A percentile compares a stretch with the other conserved stretches of the same genome.
Evolutionary conservation across 2,329 filamentous ascomycete genomes (phyloP).

Genomic region (Fusarium pseudoanthophilum): DNA sequence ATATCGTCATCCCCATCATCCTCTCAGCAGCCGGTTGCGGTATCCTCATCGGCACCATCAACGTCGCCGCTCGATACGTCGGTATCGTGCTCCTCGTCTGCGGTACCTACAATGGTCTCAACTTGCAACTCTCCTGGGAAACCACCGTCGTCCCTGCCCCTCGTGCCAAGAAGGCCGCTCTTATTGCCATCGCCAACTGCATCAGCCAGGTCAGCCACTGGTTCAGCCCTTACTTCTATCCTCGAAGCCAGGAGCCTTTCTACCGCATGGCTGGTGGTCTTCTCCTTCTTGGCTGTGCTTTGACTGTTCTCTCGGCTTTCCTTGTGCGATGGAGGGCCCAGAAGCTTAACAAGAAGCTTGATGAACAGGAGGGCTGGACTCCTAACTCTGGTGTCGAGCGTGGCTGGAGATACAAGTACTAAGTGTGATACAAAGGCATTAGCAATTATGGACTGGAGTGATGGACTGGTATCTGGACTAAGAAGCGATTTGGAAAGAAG

Average conservation of each 20-base stretch:
- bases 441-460: not conserved
- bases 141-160: conserved; percentile 54
- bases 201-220: conserved; percentile 54
- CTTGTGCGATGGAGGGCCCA: conserved; percentile 6
- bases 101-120: conserved; percentile 55
- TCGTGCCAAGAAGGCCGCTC: conserved; percentile 54
- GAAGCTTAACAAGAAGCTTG: conserved; percentile 24
- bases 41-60: conserved; percentile 55
- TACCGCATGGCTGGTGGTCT: conserved; percentile 46
- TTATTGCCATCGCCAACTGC: conserved; percentile 57
- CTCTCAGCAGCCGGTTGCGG: conserved; percentile 53
- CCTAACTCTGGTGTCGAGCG: conserved; percentile 25
- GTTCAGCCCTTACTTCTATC: conserved; percentile 55
- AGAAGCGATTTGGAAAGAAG: not conserved
- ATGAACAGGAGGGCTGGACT: conserved; percentile 26
- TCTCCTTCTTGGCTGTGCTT: conserved; percentile 5
- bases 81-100: conserved; percentile 53
- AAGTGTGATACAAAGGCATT: not conserved
- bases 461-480: not conserved
- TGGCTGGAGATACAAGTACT: conserved; percentile 30
- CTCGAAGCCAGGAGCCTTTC: conserved; percentile 45
- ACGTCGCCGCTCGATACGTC: conserved; percentile 56
- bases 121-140: conserved; percentile 56
- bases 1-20: conserved; percentile 53
- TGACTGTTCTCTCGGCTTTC: conserved; percentile 4